Conservation (phyloP, 306 rosid genomes). For the Vigna reflexopilosa region DNA sequence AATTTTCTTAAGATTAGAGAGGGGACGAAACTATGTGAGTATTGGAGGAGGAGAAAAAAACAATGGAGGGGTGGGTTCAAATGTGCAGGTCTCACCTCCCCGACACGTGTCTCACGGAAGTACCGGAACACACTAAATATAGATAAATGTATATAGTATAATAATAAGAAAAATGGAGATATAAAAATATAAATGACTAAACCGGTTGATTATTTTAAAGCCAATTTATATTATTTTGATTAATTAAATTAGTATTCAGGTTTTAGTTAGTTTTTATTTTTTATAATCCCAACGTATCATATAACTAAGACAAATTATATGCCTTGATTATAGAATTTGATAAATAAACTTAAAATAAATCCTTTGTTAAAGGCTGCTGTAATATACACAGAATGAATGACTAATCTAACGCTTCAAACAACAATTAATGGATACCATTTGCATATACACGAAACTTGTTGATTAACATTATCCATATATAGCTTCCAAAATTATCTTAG, state of each 20-base stretch:
- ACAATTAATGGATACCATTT: background rate
- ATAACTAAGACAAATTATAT: background rate
- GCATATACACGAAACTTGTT: constrained; percentile 20
- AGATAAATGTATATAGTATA: too few relatives aligned
- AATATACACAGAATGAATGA: constrained; percentile 4
- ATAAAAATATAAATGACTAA: too few relatives aligned
- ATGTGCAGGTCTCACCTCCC: too few relatives aligned
- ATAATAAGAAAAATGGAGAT: too few relatives aligned
- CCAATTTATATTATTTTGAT: too few relatives aligned
- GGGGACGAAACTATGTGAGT: too few relatives aligned
- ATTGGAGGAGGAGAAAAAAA: too few relatives aligned
- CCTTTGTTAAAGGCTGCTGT: background rate
- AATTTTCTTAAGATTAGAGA: too few relatives aligned
- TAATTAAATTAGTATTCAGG: background rate
- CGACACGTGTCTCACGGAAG: too few relatives aligned
- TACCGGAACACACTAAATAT: too few relatives aligned
- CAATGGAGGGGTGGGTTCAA: too few relatives aligned
- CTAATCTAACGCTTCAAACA: constrained; percentile 10
- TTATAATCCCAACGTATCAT: background rate
- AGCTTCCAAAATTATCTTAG: constrained; percentile 38
- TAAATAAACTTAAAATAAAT: background rate
- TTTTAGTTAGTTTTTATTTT: background rate
- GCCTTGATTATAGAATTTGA: background rate
- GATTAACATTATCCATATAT: background rate
- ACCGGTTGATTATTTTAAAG: too few relatives aligned